Conservation (phyloP, 1,284 basidiomycete genomes). For the Fistulinella staudtii region DNA sequence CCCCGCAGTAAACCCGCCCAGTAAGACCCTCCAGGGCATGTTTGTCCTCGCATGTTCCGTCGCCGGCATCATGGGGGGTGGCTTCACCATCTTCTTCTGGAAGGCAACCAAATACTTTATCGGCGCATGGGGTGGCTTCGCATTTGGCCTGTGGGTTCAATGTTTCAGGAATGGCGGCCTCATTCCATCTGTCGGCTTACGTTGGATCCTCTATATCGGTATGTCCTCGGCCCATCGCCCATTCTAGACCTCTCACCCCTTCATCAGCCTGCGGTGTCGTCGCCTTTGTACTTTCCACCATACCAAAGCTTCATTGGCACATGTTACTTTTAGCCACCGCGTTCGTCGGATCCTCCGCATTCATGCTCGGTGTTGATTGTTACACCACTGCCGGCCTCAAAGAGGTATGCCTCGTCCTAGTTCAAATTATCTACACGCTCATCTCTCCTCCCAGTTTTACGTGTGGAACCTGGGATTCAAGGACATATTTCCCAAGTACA, state of each 20-base stretch:
- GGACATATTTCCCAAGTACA: slow-evolving; percentile 72
- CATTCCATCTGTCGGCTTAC: slow-evolving; percentile 67
- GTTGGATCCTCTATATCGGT: slow-evolving; percentile 90
- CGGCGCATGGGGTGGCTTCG: slow-evolving; percentile 86
- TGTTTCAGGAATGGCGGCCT: slow-evolving; percentile 81
- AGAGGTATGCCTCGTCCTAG: slow-evolving; percentile 52
- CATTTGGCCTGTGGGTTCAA: slow-evolving; percentile 83
- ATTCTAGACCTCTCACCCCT: slow-evolving; percentile 19
- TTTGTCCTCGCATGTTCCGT: slow-evolving; percentile 83
- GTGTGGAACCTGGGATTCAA: slow-evolving; percentile 90
- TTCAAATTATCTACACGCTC: slow-evolving; percentile 6
- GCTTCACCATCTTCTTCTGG: slow-evolving; percentile 86
- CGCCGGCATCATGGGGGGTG: slow-evolving; percentile 81
- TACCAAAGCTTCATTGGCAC: slow-evolving; percentile 75
- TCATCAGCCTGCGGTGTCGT: slow-evolving; percentile 49
- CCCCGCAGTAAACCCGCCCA: slow-evolving; percentile 78
- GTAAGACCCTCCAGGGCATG: slow-evolving; percentile 75
- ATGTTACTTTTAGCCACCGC: slow-evolving; percentile 80
- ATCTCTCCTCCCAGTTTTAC: slow-evolving; percentile 64
- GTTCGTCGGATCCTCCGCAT: slow-evolving; percentile 86
- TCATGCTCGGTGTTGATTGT: slow-evolving; percentile 92
- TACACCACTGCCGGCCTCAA: slow-evolving; percentile 88
- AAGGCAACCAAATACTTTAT: slow-evolving; percentile 83
- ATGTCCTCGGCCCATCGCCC: slow-evolving; percentile 15
- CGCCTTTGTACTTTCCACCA: slow-evolving; percentile 60